These are phyloP conservation scores for Bjerkandera adusta DNA, from an alignment of 1,284 basidiomycete species.

Conservation along the genomic window DNA sequence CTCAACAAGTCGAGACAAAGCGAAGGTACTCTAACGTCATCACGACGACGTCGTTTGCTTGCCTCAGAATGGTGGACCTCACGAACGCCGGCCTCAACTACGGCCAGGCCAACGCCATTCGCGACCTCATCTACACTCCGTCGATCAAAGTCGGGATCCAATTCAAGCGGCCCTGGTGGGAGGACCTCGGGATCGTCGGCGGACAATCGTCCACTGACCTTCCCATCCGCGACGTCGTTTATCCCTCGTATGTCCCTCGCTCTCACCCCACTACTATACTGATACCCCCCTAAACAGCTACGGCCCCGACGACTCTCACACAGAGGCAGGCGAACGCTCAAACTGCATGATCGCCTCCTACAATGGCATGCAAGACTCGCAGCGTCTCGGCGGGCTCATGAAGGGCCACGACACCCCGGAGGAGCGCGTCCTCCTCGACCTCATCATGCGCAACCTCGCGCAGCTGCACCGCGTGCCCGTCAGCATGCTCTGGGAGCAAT, in stretches of 20 bases:
- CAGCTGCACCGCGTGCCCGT: neutral
- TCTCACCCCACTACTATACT: no score
- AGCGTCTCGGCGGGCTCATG: conserved; percentile 14
- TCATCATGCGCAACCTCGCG: conserved; percentile 4
- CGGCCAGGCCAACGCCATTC: conserved; percentile 27
- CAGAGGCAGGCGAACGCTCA: neutral
- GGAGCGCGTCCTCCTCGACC: neutral
- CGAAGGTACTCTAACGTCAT: conserved; percentile 12
- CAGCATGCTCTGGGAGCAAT: neutral
- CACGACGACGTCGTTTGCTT: conserved; percentile 12
- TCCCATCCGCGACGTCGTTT: conserved; percentile 4
- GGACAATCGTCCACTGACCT: conserved; percentile 2
- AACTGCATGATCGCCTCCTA: conserved; percentile 15
- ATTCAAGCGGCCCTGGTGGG: conserved; percentile 29
- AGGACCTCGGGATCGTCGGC: conserved; percentile 5
- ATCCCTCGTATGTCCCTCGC: neutral
- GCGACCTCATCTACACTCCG: conserved; percentile 26
- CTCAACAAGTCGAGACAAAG: neutral
- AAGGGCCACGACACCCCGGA: conserved; percentile 1
- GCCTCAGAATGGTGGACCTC: conserved; percentile 12
- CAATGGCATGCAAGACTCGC: conserved; percentile 8
- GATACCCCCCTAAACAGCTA: no score
- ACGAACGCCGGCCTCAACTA: conserved; percentile 2
- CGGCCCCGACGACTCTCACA: conserved; percentile 3
- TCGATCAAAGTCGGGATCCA: conserved; percentile 31